Evolutionary conservation across 2,329 filamentous ascomycete species (phyloP).

Genomic region (Pyrenochaeta sp.): DNA sequence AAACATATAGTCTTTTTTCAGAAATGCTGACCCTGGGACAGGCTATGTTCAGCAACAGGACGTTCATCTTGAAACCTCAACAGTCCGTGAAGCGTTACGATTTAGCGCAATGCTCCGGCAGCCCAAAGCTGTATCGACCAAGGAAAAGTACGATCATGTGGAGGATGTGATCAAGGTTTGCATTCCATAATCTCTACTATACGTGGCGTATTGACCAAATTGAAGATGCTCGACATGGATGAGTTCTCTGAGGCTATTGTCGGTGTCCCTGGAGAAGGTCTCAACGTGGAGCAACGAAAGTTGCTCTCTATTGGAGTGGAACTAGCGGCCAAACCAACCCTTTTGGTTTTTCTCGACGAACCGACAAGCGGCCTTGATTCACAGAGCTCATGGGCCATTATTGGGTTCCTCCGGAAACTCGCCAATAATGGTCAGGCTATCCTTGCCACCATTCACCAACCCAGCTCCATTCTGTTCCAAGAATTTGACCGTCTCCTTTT

Average conservation of each 20-base stretch:
- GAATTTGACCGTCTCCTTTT: conserved; percentile 53
- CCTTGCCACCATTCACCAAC: conserved; percentile 55
- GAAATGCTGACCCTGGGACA: not conserved
- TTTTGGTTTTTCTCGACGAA: conserved; percentile 76
- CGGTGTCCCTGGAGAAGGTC: conserved; percentile 61
- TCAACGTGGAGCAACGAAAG: conserved; percentile 70
- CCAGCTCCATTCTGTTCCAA: conserved; percentile 50
- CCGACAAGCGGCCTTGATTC: conserved; percentile 73
- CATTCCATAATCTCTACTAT: too few species aligned
- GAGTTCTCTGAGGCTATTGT: conserved; percentile 67
- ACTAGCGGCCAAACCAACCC: conserved; percentile 64
- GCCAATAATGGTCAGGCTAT: conserved; percentile 55
- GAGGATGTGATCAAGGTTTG: conserved; percentile 64
- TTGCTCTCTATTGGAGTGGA: conserved; percentile 66
- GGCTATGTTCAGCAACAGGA: conserved; percentile 58
- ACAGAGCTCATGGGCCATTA: conserved; percentile 65
- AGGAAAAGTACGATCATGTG: conserved; percentile 67
- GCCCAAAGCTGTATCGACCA: conserved; percentile 58
- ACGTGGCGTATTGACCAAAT: too few species aligned
- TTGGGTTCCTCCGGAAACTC: conserved; percentile 66
- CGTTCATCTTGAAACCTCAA: conserved; percentile 64
- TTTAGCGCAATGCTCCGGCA: conserved; percentile 68
- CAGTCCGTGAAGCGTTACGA: conserved; percentile 66
- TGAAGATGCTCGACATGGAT: conserved; percentile 60
- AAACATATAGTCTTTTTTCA: not conserved